Base-by-base conservation (phyloP, 805 yeast genomes). In the Ogataea populi-albae region DNA sequence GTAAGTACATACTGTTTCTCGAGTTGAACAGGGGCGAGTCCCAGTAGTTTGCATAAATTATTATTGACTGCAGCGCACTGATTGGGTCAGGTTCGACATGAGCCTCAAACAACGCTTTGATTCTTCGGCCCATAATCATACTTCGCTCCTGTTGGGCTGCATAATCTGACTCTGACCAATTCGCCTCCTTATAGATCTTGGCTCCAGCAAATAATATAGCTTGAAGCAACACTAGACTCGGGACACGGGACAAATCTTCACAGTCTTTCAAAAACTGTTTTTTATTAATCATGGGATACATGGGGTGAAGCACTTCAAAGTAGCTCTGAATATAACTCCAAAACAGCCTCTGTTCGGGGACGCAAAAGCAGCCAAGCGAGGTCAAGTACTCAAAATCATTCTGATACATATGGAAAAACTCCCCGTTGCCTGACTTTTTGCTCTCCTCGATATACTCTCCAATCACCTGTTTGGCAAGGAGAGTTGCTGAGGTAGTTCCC, bases 81-180 rank as follows among this genome's bases (percentile, higher is more conserved):
- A 80, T 64, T 1, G 84, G 75, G 49, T 83, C 87, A 21, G 69
- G 61, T 58, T 85, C 93, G 46, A 75, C 75, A 43, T 73, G 75
- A 1, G 84, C 73, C 49, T 84, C 91, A 55, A 75, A 82, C 17
- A 86, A 60, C 0, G 87, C 85, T 60, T 80, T 81, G 4, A 88
- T 89, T 12, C 94, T 68, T 46, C 77, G 71, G 59, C 78, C 79
- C 41, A 84, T 75, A 3, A 85, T 75, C 38, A 74, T 61, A 32
- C 44, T 35, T 1, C 46, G 34, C 17, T 34, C 26, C 9, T 32
- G 75, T 62, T 30, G 83, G 66, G 71, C 26, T 47, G 54, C 22
- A 64, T 53, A 21, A 15, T 51, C 50, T 73, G 86, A 36, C 64
- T 60, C 29, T 71, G 65, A 11, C 59, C 58, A 55, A 8, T 68